Evolutionary conservation across 1,139 yeast species (phyloP), one percentile per base, ranked within the genome.

Genomic region (Yamadazyma pseudoaaseri): DNA sequence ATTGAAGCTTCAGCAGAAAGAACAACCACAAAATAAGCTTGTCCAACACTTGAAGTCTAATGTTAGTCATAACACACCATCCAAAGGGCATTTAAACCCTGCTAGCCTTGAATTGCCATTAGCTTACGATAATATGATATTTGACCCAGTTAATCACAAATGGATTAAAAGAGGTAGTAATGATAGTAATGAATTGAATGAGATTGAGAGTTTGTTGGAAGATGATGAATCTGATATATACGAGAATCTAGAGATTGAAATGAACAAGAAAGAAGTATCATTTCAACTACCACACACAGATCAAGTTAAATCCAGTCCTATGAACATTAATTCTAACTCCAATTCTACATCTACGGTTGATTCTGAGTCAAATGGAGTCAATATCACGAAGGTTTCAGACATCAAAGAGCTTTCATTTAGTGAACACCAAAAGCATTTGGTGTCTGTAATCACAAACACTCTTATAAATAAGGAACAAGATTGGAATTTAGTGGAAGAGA

Each of bases 381-480:
- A 70, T 41, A 61, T 70, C 0, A 72, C 78, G 0, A 59, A 59
- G 28, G 46, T 64, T 2, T 69, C 76, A 1, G 73, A 69, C 30
- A 37, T 70, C 6, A 65, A 60, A n/a, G 70, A 75, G 26, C 41
- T 73, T 3, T 68, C 80, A 1, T 77, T 76, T 46, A 64, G 80
- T 1, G 71, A 70, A 42, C 64, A 76, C 0, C 69, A 69, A 39
- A 63, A 56, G 37, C 54, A 52, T 11, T 49, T 77, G 29, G 76
- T 75, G 5, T 59, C 76, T 2, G 60, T 71, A 1, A 62, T 77
- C n/a, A 74, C 75, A 1, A 74, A 71, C 31, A 50, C 56, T 2
- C 54, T 72, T 27, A 61, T 74, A 0, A 44, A 45, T 6, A 51
- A 52, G 20, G 50, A 57, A 17, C 58, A 59, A 9, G 56, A 65